Percentiles rank a stretch among this genome's conserved stretches.
phyloP scores from a whole-genome alignment of 108 stramenopile species.

The Nannochloropsis oceanica region DNA sequence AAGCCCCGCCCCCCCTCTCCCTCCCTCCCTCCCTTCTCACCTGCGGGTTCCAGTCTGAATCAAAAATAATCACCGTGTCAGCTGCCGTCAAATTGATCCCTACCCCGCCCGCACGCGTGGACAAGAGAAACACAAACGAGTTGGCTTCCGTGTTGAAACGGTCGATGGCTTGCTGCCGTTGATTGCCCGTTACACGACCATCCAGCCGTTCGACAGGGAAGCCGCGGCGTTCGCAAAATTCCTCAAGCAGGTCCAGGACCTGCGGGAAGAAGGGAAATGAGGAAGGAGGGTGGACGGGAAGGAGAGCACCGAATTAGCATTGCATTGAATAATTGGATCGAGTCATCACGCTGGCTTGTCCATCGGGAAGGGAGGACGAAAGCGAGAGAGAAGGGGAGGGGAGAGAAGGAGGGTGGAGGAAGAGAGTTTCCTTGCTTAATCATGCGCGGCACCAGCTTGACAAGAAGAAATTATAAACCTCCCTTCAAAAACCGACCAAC shows the following conservation, averaged over 20 bases:
- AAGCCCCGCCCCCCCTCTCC: too few species aligned
- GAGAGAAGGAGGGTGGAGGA: not conserved
- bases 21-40: not conserved
- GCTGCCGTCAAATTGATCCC: conserved; percentile 98
- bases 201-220: conserved; percentile 74
- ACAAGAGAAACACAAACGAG: conserved; percentile 79
- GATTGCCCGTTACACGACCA: conserved; percentile 73
- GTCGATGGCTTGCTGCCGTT: conserved; percentile 95
- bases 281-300: not conserved
- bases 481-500: not conserved
- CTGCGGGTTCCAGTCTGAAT: conserved; percentile 91
- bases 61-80: conserved; percentile 62
- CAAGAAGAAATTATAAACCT: not conserved
- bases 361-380: too few species aligned
- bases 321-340: too few species aligned
- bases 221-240: conserved; percentile 73
- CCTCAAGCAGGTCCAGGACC: conserved; percentile 45
- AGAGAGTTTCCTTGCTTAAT: not conserved
- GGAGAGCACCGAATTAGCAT: not conserved
- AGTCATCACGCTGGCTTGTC: too few species aligned
- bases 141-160: conserved; percentile 70
- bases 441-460: not conserved
- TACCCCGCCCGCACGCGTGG: conserved; percentile 83
- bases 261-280: not conserved
- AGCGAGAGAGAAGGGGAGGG: too few species aligned